Conservation (phyloP, 768 basidiomycete species). For the Mycena olivaceomarginata region DNA sequence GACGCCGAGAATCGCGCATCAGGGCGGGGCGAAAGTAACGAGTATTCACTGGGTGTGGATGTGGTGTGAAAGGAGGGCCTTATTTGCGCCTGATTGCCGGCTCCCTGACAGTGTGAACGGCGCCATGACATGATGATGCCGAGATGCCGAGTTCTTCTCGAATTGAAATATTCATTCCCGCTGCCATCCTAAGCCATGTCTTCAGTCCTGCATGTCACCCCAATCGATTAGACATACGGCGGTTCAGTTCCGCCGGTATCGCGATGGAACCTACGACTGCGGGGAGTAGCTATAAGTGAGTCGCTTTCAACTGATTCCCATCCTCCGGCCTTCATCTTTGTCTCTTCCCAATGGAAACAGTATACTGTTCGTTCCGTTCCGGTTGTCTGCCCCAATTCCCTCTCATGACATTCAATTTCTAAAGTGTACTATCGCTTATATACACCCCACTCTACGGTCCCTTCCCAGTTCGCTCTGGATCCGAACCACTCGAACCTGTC, state of each 20-base stretch:
- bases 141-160: too few relatives aligned
- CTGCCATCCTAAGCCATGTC: constrained; percentile 2
- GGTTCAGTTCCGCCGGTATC: constrained; percentile 5
- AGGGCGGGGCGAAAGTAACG: neutral
- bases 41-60: neutral
- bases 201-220: neutral
- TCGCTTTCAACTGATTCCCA: constrained; percentile 3
- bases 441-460: neutral
- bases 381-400: neutral
- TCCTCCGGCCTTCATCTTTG: neutral
- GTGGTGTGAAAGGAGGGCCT: neutral
- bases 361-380: neutral
- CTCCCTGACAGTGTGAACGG: neutral
- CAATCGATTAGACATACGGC: neutral
- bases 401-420: neutral
- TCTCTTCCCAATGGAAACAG: constrained; percentile 12
- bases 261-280: constrained; percentile 2
- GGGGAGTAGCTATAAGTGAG: constrained; percentile 3
- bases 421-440: constrained; percentile 23
- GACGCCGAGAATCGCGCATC: constrained; percentile 13
- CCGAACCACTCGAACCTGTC: constrained; percentile 21
- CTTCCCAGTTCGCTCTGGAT: constrained; percentile 18
- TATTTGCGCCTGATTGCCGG: neutral
- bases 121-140: neutral
- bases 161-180: neutral